Conservation (phyloP, 768 basidiomycete genomes). For the Suillus ampliporus region DNA sequence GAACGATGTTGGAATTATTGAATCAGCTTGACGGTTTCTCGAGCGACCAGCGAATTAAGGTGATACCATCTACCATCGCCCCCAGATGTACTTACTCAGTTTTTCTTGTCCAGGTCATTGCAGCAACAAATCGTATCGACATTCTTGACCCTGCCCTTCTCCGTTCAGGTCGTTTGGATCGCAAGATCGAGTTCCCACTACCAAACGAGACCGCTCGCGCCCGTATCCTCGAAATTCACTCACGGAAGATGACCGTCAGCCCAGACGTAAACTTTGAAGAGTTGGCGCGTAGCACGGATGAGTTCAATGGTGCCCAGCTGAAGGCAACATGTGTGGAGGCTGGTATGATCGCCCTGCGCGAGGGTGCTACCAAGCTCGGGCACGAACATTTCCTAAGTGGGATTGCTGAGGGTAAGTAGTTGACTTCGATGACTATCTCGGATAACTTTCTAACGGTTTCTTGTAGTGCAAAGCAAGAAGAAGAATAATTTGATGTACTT, state of each 20-base stretch:
- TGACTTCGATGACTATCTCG: conserved; percentile 18
- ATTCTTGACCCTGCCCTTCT: conserved; percentile 98
- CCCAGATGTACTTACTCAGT: conserved; percentile 15
- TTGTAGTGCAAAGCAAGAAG: conserved; percentile 96
- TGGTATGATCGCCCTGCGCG: conserved; percentile 96
- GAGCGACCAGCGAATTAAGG: conserved; percentile 97
- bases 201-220: conserved; percentile 97
- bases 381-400: conserved; percentile 98
- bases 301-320: conserved; percentile 96
- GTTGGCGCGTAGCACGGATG: conserved; percentile 94
- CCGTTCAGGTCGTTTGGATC: conserved; percentile 94
- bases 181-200: conserved; percentile 98
- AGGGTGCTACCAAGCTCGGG: conserved; percentile 85
- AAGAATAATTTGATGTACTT: conserved; percentile 98
- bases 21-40: conserved; percentile 99
- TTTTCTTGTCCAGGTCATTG: conserved; percentile 75
- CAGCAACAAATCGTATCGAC: conserved; percentile 98
- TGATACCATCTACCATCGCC: conserved; percentile 30
- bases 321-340: conserved; percentile 99
- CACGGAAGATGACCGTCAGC: conserved; percentile 91
- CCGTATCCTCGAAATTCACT: conserved; percentile 95
- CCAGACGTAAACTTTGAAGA: conserved; percentile 96
- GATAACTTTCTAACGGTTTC: conserved; percentile 20
- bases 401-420: conserved; percentile 77
- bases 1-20: conserved; percentile 98